Evolutionary conservation across 495 filamentous ascomycete genomes (phyloP), one percentile per base, ranked within the genome.

Genomic region (Astrothelium subdiscretum): DNA sequence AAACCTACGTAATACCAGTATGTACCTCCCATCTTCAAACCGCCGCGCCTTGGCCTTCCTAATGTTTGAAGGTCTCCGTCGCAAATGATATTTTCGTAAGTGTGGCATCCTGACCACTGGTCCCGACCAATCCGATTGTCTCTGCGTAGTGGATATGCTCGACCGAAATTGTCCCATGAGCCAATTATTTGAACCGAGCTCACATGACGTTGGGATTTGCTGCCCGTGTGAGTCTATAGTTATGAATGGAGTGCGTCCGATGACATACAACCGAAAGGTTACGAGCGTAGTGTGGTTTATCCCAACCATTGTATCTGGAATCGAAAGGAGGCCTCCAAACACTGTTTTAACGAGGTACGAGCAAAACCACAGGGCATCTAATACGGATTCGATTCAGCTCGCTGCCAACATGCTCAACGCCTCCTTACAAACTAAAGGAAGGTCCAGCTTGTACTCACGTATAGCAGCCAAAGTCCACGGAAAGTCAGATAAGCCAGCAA

Each of bases 91-190:
- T 92, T 84, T 63, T 87, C 81, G 72, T 94, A 95, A 3, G 82
- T 81, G 73, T 91, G 85, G 68, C 90, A 95, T 60, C 91, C 91
- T 62, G 84, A 81, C 91, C 91, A 95, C 67, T 87, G 83, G 54
- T 86, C 83, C 31, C 77, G 76, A 58, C 87, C 87, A 59, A 84
- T 79, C 68, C 86, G 83, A 61, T 70, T 75, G 67, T 96, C 91
- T 66, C 82, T 81, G 68, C 91, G 83, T 85, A 96, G 90, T 2
- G 73, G 79, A 78, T 96, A 91, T 27, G 82, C 73, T 67, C 79
- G 83, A 31, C 79, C 76, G 74, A 96, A 96, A 72, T 95, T 96
- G 74, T 96, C 91, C 91, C 91, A 96, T 61, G 91, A 96, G 62
- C 91, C 91, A 61, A 94, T 77, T 22, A 96, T 79, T 65, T 90